Evolutionary conservation across 2,329 filamentous ascomycete species (phyloP).

Genomic region (Pseudocercospora macadamiae): DNA sequence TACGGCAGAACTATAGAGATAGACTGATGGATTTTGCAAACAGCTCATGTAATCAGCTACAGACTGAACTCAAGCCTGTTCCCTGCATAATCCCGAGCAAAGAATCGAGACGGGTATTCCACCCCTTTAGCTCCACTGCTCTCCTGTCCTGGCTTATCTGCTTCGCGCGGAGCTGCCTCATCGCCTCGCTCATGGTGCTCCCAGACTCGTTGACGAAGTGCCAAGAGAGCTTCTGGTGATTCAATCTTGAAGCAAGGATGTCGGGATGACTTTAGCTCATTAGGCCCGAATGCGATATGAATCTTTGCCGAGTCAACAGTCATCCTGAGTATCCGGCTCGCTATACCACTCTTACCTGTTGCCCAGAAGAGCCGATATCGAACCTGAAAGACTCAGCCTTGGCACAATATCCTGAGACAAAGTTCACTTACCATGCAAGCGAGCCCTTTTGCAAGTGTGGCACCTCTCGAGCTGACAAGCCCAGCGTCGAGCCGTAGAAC

Average conservation of each 20-base stretch:
- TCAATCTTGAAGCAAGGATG: conserved; percentile 64
- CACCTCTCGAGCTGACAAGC: conserved; percentile 56
- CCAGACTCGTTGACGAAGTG: conserved; percentile 55
- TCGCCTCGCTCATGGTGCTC: conserved; percentile 55
- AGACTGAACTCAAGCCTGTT: conserved; percentile 46
- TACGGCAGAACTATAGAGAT: background rate
- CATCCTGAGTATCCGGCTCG: background rate
- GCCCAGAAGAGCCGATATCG: conserved; percentile 58
- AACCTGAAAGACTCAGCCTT: conserved; percentile 42
- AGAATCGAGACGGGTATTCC: conserved; percentile 65
- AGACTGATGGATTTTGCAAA: too few relatives aligned
- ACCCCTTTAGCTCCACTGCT: conserved; percentile 54
- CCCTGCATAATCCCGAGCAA: conserved; percentile 54
- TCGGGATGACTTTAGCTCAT: conserved; percentile 48
- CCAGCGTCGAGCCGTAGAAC: conserved; percentile 62
- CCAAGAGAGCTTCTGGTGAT: conserved; percentile 51
- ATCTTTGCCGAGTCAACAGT: conserved; percentile 45
- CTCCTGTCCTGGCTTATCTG: conserved; percentile 58
- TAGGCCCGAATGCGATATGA: conserved; percentile 56
- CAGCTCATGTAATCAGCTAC: conserved; percentile 23
- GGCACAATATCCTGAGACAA: background rate
- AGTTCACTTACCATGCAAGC: conserved; percentile 55
- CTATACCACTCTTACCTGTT: conserved; percentile 58
- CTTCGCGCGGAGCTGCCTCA: conserved; percentile 54
- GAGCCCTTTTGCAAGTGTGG: conserved; percentile 55